Evolutionary conservation across 257 asterid species (phyloP).

Genomic region (Solanum rostratum): DNA sequence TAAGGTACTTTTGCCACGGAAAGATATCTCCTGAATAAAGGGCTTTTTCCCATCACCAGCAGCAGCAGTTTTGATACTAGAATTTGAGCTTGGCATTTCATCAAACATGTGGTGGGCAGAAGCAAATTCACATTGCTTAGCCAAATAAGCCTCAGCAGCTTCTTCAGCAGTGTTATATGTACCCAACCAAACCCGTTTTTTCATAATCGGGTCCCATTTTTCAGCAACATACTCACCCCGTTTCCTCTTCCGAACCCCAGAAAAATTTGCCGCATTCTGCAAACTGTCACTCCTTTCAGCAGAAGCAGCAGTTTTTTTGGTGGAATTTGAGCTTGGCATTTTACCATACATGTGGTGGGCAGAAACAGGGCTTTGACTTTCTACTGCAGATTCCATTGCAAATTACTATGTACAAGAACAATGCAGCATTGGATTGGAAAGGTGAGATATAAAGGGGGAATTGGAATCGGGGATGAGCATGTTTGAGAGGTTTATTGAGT

Average conservation of each 20-base stretch:
- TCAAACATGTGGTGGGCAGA: background rate
- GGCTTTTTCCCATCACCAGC: background rate
- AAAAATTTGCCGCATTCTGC: background rate
- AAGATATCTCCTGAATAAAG: background rate
- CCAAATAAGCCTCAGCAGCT: background rate
- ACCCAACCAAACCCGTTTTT: background rate
- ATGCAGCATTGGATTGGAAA: background rate
- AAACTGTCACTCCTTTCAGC: background rate
- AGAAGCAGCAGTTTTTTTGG: background rate
- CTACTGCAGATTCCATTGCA: background rate
- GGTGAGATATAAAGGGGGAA: background rate
- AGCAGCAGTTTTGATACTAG: background rate
- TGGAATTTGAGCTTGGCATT: background rate
- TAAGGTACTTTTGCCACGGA: background rate
- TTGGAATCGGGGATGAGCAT: background rate
- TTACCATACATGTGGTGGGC: background rate
- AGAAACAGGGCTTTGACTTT: background rate
- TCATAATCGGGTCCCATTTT: background rate
- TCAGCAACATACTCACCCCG: background rate
- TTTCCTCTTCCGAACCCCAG: background rate
- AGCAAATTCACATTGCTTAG: background rate
- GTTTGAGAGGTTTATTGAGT: background rate
- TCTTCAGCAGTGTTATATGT: background rate
- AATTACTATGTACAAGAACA: background rate
- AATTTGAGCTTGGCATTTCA: background rate